These are phyloP conservation scores for Oropetium thomaeum DNA, from an alignment of 176 grass and related monocot genomes.

Conservation along the genomic window DNA sequence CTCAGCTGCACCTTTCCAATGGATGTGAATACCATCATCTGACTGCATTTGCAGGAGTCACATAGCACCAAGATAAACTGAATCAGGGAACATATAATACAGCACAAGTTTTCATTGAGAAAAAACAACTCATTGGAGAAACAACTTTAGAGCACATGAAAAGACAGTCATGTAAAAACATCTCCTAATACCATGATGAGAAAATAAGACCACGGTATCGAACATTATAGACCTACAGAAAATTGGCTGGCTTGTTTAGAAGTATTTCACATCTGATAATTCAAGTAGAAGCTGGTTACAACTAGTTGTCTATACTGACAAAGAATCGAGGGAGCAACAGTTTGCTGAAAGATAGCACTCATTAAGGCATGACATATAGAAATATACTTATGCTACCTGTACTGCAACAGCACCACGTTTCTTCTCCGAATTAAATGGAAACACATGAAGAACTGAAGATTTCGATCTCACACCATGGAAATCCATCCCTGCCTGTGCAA, in stretches of 20 bases:
- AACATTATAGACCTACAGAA: neutral
- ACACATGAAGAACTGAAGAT: slow-evolving; percentile 74
- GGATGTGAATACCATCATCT: slow-evolving; percentile 59
- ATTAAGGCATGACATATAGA: slow-evolving; percentile 15
- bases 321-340: neutral
- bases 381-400: slow-evolving; percentile 45
- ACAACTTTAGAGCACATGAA: neutral
- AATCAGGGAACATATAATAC: slow-evolving; percentile 19
- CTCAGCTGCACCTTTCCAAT: slow-evolving; percentile 99
- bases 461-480: slow-evolving; percentile 51
- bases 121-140: slow-evolving; percentile 7
- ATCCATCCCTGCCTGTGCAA: slow-evolving; percentile 78
- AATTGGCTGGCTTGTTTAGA: slow-evolving; percentile 9
- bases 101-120: neutral
- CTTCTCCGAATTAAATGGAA: slow-evolving; percentile 97
- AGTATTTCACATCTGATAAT: neutral
- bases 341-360: neutral
- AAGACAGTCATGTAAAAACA: neutral
- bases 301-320: neutral
- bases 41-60: slow-evolving; percentile 49
- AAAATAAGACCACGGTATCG: slow-evolving; percentile 13
- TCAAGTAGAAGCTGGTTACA: neutral
- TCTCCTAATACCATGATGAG: slow-evolving; percentile 1
- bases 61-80: slow-evolving; percentile 28
- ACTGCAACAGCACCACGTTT: slow-evolving; percentile 92